Percentiles rank a stretch among this genome's conserved stretches.
Conservation (phyloP, 768 basidiomycete species). For the Lenzites betulinus region DNA sequence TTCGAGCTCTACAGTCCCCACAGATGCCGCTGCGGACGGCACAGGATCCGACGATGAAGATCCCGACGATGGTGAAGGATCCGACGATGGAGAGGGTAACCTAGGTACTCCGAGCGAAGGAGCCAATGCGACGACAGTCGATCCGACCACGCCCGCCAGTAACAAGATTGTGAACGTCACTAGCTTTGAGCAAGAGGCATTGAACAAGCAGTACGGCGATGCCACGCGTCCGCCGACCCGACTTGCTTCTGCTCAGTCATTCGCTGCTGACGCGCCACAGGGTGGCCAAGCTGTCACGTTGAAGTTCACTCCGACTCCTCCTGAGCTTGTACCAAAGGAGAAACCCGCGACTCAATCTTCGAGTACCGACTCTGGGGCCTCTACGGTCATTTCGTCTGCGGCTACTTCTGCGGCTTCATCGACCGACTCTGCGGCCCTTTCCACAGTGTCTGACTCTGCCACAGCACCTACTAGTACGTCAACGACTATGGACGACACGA, state of each 20-base stretch:
- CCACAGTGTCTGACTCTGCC: not conserved
- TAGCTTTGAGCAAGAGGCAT: conserved; percentile 19
- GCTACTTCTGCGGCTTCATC: not conserved
- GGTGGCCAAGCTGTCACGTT: conserved; percentile 48
- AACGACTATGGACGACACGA: not conserved
- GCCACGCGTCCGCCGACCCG: conserved; percentile 21
- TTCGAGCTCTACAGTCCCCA: conserved; percentile 4
- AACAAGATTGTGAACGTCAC: conserved; percentile 24
- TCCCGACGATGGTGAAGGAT: not conserved
- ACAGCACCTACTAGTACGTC: not conserved
- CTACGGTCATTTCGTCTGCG: not conserved
- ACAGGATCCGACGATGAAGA: conserved; percentile 7
- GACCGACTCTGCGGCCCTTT: not conserved
- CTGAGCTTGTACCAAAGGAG: conserved; percentile 29
- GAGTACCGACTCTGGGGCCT: not conserved
- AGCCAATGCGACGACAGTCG: conserved; percentile 20
- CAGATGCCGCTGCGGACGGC: not conserved
- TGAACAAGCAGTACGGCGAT: conserved; percentile 26
- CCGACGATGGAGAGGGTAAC: not conserved
- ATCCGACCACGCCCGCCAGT: conserved; percentile 23
- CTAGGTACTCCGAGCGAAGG: not conserved
- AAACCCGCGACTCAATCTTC: not conserved
- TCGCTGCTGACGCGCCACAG: conserved; percentile 16
- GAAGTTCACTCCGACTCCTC: conserved; percentile 48
- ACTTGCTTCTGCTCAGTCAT: conserved; percentile 15